Base-by-base conservation (phyloP, 257 asterid genomes). In the Ballota nigra region DNA sequence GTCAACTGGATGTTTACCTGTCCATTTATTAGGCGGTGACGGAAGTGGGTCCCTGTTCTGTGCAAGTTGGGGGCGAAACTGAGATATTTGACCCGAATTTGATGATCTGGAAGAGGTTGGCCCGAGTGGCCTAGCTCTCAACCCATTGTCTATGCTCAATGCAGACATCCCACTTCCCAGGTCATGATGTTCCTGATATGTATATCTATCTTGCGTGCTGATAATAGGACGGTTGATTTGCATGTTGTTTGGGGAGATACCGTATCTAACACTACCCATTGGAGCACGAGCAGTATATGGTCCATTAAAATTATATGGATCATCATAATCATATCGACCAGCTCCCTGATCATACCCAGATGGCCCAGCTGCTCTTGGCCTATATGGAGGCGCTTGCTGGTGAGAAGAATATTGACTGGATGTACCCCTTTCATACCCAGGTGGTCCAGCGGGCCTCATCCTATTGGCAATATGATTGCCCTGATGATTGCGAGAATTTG, bases 11-110 rank as follows among this genome's bases (percentile, higher is more conserved):
- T 77, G 88, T 47, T 80, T 82, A 63, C 73, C 51, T 11, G 84
- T 85, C 97, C 96, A 92, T 63, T 82, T 81, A 24, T 86, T 74
- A 24, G 96, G 96, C n/a, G 93, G 98, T 67, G 91, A 56, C n/a
- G 96, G 96, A 70, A 73, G 86, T 47, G 81, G 81, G 63, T 86
- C 84, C 40, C 76, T 31, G 38, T 63, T 75, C 45, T 70, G 86
- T 49, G 63, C 53, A 63, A 31, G 60, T 26, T 73, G 84, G 52
- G 64, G 76, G 20, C 53, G 64, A 2, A 31, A 13, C 57, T 71
- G 70, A 13, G 74, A 38, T 10, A 49, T 11, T 53, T 83, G 89
- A 65, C 66, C 79, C 22, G 78, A 64, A 77, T 70, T 83, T 36
- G 83, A 76, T 60, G 75, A 33, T 68, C 85, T 82, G 8, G 83